Conservation (phyloP, 163 green algal species). For the Prototheca wickerhamii region DNA sequence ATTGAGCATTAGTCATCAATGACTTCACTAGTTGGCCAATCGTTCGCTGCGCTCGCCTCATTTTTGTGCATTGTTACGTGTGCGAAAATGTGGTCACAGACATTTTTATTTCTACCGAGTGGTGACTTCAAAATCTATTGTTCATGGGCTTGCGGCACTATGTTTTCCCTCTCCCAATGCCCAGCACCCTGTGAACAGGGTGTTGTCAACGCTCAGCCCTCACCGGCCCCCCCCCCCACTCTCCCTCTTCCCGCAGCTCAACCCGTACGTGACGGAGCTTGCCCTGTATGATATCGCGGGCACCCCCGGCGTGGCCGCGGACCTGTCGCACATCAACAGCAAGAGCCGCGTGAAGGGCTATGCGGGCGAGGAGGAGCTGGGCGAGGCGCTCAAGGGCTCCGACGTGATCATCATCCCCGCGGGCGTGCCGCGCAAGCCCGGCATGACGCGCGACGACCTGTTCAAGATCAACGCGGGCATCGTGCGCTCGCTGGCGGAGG, state of each 20-base stretch:
- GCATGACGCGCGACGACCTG: constrained; percentile 98
- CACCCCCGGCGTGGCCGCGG: constrained; percentile 89
- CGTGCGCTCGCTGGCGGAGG: constrained; percentile 65
- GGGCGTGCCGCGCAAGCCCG: constrained; percentile 96
- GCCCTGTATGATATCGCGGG: constrained; percentile 93
- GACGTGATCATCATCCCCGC: constrained; percentile 96
- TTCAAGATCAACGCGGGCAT: constrained; percentile 96
- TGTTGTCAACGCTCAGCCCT: neutral
- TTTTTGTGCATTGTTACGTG: too few relatives aligned
- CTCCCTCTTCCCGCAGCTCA: constrained; percentile 44
- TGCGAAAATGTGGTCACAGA: too few relatives aligned
- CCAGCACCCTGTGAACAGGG: neutral
- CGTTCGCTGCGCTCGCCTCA: too few relatives aligned
- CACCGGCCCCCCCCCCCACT: neutral
- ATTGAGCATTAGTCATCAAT: too few relatives aligned
- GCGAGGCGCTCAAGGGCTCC: constrained; percentile 65
- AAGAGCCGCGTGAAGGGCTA: constrained; percentile 57
- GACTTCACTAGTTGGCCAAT: too few relatives aligned
- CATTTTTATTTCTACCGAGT: too few relatives aligned
- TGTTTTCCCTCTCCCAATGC: neutral
- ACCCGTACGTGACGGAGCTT: constrained; percentile 79
- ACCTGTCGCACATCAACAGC: constrained; percentile 94
- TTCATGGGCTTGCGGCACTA: too few relatives aligned
- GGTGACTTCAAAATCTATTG: too few relatives aligned
- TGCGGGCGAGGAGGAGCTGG: constrained; percentile 73